Base-by-base conservation (phyloP, 257 asterid species). In the Echites panduratus region DNA sequence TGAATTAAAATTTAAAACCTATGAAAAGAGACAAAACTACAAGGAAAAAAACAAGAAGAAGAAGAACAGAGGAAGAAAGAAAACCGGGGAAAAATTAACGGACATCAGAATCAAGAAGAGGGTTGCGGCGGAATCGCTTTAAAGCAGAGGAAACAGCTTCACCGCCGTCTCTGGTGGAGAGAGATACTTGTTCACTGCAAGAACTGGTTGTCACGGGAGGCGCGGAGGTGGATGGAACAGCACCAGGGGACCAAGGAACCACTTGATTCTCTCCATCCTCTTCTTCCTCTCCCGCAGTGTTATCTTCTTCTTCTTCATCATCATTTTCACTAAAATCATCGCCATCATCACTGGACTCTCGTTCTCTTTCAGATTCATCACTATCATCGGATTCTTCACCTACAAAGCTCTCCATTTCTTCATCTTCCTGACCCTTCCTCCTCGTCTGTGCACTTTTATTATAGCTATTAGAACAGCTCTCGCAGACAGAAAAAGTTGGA, bases 221-320 rank as follows among this genome's bases (percentile, higher is more conserved):
- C 40, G 62, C 61, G 7, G 81, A 73, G 16, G 77, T 47, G 9
- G 81, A 72, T 1, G 67, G 41, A 10, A 68, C 2, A 16, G 66
- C 17, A 41, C 61, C 11, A 53, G 80, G 61, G 66, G 80, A 47
- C 83, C 77, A 76, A 32, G 83, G 83, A 67, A 79, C 80, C 22
- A 79, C 83, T 57, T 79, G 83, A 67, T 79, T 79, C 12, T 76
- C 83, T 19, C 83, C 83, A 38, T 78, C 78, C 19, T 78, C 81
- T 24, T 73, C 81, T 20, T 71, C 77, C 1, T 54, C 79, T 1
- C 20, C 49, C 0, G 45, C 74, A 2, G 44, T 52, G 4, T 26
- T 43, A 2, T 58, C 72, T 13, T 41, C 35, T 14, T 52, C 41
- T 0, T 48, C 61, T 32, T 66, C 67, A 6, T 71, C 32, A 6